Conservation (phyloP, 345 rosid species). For the Bruguiera parviflora region DNA sequence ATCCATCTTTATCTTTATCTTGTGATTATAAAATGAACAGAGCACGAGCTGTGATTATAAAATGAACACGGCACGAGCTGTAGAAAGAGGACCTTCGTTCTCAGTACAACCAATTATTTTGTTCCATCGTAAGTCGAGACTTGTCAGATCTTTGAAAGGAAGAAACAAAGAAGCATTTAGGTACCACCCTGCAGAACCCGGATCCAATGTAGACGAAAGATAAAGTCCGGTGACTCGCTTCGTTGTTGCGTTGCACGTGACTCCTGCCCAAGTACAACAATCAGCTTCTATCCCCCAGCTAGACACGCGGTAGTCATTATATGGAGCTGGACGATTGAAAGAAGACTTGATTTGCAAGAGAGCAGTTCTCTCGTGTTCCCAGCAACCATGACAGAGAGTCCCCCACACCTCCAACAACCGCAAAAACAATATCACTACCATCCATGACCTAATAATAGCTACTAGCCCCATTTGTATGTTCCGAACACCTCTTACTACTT, state of each 20-base stretch:
- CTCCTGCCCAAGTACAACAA: conserved; percentile 8
- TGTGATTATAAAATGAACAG: too few relatives aligned
- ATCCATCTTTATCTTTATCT: too few relatives aligned
- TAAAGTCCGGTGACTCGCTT: neutral
- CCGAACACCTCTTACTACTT: too few relatives aligned
- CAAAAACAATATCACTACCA: neutral
- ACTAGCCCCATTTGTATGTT: neutral
- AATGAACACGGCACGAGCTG: too few relatives aligned
- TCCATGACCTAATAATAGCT: neutral
- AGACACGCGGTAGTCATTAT: neutral
- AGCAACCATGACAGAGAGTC: neutral
- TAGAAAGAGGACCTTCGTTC: neutral
- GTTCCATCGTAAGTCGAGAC: neutral
- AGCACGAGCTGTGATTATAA: too few relatives aligned
- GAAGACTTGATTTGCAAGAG: conserved; percentile 1
- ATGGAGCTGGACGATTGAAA: neutral
- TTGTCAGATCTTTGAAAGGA: neutral
- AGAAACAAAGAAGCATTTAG: conserved; percentile 15
- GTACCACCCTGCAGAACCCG: neutral
- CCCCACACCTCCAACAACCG: neutral
- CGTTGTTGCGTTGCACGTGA: neutral
- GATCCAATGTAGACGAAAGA: neutral
- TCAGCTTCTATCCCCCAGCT: neutral
- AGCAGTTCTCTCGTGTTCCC: conserved; percentile 8
- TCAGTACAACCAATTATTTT: conserved; percentile 1